phyloP scores from a whole-genome alignment of 495 filamentous ascomycete species.

The Neurospora tetrasperma region DNA sequence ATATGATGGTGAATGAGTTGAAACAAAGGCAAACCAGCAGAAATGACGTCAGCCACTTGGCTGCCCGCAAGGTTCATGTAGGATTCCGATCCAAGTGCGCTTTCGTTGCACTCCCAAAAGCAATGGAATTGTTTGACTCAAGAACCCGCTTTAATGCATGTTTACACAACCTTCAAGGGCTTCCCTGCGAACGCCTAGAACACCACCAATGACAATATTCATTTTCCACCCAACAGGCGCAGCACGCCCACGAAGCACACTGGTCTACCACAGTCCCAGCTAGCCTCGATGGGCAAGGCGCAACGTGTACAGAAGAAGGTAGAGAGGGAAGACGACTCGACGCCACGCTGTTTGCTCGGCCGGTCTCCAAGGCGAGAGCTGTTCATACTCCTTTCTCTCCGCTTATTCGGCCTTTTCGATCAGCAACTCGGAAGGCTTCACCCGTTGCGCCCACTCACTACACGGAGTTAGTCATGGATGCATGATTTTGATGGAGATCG shows the following conservation, averaged over 20 bases:
- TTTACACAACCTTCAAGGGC: background rate
- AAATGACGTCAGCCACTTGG: background rate
- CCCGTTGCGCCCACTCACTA: constrained; percentile 65
- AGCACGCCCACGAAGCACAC: background rate
- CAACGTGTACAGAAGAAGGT: background rate
- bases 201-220: background rate
- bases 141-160: background rate
- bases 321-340: background rate
- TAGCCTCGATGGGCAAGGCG: background rate
- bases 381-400: background rate
- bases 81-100: background rate
- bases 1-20: background rate
- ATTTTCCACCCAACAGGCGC: background rate
- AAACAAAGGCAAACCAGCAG: background rate
- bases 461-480: background rate
- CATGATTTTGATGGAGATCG: background rate
- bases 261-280: background rate
- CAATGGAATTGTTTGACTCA: constrained; percentile 1
- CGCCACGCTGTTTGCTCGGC: background rate
- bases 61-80: background rate
- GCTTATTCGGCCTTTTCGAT: constrained; percentile 22
- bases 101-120: background rate
- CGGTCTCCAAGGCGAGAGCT: background rate
- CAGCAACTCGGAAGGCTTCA: constrained; percentile 31
- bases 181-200: background rate